Conservation (phyloP, 2,329 filamentous ascomycete genomes). For the Incumbomyces lentus region DNA sequence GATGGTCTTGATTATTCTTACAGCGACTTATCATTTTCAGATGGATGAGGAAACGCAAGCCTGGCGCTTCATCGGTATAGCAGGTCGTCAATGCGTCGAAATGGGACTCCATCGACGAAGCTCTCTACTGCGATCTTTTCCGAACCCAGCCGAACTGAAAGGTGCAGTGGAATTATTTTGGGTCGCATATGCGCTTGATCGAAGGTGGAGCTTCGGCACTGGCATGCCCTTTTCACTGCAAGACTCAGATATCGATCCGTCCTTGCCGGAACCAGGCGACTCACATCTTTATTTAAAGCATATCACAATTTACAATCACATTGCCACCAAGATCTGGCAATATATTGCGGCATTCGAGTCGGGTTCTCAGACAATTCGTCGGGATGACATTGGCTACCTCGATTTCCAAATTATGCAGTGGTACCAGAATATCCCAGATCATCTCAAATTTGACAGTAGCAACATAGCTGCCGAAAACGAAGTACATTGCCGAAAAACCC, state of each 20-base stretch:
- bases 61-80: constrained; percentile 78
- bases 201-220: constrained; percentile 81
- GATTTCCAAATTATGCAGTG: constrained; percentile 79
- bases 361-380: constrained; percentile 52
- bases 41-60: constrained; percentile 75
- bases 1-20: constrained; percentile 48
- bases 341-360: constrained; percentile 62
- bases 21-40: constrained; percentile 69
- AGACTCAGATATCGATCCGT: constrained; percentile 74
- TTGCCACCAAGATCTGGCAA: constrained; percentile 79
- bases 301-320: constrained; percentile 75
- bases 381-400: constrained; percentile 66
- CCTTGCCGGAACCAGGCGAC: constrained; percentile 58
- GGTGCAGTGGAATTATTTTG: constrained; percentile 68
- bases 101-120: constrained; percentile 73
- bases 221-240: constrained; percentile 78
- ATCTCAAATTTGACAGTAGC: constrained; percentile 44
- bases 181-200: constrained; percentile 75
- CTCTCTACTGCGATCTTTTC: constrained; percentile 57
- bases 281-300: constrained; percentile 61
- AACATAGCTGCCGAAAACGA: constrained; percentile 43
- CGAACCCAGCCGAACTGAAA: constrained; percentile 56
- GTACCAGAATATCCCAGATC: constrained; percentile 63
- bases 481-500: constrained; percentile 43
- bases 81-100: constrained; percentile 67